Conservation (phyloP, 2,329 filamentous ascomycete genomes). For the Cercospora canescens region DNA sequence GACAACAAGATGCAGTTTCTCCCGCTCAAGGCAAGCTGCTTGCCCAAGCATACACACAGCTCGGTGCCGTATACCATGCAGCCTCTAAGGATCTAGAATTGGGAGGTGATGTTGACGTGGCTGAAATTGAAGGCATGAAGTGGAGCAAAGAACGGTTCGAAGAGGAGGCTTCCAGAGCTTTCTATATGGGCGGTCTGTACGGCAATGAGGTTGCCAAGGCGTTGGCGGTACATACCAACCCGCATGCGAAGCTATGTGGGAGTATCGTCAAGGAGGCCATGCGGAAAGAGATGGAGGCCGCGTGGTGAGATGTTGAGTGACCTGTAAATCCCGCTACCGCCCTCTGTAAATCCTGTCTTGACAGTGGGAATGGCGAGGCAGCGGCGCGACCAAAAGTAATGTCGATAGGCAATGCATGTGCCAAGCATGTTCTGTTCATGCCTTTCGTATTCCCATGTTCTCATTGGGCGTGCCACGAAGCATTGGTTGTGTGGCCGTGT, state of each 20-base stretch:
- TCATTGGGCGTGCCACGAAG: neutral
- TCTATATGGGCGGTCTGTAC: conserved; percentile 55
- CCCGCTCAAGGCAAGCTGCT: conserved; percentile 65
- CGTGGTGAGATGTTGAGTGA: neutral
- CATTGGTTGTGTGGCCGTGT: neutral
- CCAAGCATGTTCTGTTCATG: neutral
- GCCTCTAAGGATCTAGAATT: conserved; percentile 27
- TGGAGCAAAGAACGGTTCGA: conserved; percentile 42
- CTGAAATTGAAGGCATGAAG: conserved; percentile 36
- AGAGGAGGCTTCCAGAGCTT: conserved; percentile 57
- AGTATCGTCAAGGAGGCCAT: conserved; percentile 62
- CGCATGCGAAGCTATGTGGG: conserved; percentile 63
- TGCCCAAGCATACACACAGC: conserved; percentile 69
- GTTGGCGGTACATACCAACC: conserved; percentile 61
- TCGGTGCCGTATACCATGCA: conserved; percentile 36
- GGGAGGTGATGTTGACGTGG: conserved; percentile 26
- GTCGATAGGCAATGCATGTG: neutral
- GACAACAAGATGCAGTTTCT: conserved; percentile 57
- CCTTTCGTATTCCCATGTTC: neutral
- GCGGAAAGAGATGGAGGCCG: conserved; percentile 52
- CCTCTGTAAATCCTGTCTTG: neutral
- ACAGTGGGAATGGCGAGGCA: too few species aligned
- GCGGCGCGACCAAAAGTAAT: neutral
- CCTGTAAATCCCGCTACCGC: neutral
- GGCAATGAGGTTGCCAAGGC: conserved; percentile 59